Percentiles rank a stretch among this genome's conserved stretches.
phyloP scores from a whole-genome alignment of 2,329 filamentous ascomycete genomes.

The Hymenoscyphus scutula region DNA sequence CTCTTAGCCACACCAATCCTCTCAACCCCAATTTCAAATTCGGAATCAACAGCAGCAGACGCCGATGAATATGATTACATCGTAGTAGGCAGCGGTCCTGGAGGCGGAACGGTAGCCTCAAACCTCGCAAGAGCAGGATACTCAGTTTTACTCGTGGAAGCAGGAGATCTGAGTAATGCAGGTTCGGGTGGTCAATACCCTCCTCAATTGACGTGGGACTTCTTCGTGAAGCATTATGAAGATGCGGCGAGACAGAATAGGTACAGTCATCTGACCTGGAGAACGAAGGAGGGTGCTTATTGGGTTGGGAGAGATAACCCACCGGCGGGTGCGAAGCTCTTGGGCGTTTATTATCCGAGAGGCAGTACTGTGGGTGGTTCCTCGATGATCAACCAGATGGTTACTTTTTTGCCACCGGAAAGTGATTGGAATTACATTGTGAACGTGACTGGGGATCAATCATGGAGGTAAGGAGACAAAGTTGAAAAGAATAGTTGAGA shows the following conservation, averaged over 20 bases:
- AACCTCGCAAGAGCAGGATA: constrained; percentile 50
- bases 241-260: constrained; percentile 19
- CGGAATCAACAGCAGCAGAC: not conserved
- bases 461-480: constrained; percentile 36
- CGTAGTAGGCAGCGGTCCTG: constrained; percentile 52
- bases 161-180: constrained; percentile 51
- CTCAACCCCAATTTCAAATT: constrained; percentile 7
- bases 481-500: not conserved
- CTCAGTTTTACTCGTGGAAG: constrained; percentile 52
- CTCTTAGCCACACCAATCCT: not conserved
- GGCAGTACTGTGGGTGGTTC: constrained; percentile 41
- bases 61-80: constrained; percentile 48
- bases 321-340: constrained; percentile 35
- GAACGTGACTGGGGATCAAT: constrained; percentile 43
- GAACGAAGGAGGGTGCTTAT: constrained; percentile 31
- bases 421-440: constrained; percentile 44
- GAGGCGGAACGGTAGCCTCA: constrained; percentile 49
- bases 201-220: constrained; percentile 50
- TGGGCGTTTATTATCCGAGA: constrained; percentile 41
- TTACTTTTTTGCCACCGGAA: constrained; percentile 41
- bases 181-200: constrained; percentile 47
- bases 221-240: constrained; percentile 33
- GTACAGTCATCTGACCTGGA: constrained; percentile 37
- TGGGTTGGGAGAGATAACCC: constrained; percentile 29
- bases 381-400: constrained; percentile 38